These are phyloP conservation scores for Aureoboletus auriporus DNA, from an alignment of 768 basidiomycete genomes.

Conservation along the genomic window DNA sequence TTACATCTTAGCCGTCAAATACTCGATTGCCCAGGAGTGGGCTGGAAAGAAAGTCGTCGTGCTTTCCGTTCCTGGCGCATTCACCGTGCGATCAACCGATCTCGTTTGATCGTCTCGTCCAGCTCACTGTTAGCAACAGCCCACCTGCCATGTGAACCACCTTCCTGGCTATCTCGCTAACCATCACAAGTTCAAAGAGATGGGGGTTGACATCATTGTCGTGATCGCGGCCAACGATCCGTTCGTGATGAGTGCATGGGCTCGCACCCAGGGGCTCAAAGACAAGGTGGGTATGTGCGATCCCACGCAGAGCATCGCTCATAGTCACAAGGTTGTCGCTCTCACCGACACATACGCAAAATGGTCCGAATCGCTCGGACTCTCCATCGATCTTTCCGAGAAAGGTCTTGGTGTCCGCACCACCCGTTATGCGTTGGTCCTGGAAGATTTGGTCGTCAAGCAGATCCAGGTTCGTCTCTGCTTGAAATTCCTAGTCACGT, in stretches of 20 bases:
- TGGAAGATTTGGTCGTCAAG: constrained; percentile 69
- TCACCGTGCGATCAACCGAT: constrained; percentile 51
- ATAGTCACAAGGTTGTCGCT: constrained; percentile 45
- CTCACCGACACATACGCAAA: constrained; percentile 52
- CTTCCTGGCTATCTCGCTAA: constrained; percentile 44
- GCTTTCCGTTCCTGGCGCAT: constrained; percentile 76
- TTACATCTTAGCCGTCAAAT: constrained; percentile 39
- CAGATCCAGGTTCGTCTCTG: constrained; percentile 50
- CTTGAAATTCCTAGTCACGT: neutral
- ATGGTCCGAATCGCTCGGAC: constrained; percentile 55
- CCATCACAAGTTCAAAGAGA: constrained; percentile 46
- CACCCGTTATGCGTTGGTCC: constrained; percentile 56
- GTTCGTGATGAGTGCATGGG: constrained; percentile 63
- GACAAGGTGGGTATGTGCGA: constrained; percentile 55
- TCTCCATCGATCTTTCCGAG: constrained; percentile 49
- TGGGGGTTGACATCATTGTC: constrained; percentile 50
- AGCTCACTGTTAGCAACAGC: constrained; percentile 17
- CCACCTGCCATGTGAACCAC: constrained; percentile 41
- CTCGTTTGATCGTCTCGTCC: neutral
- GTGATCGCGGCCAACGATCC: constrained; percentile 58
- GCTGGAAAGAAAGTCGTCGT: constrained; percentile 81
- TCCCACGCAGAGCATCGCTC: neutral
- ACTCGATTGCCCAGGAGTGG: constrained; percentile 58
- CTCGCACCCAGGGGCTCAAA: constrained; percentile 50
- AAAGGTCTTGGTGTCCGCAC: constrained; percentile 57